phyloP scores from a whole-genome alignment of 345 rosid genomes.

The Ailanthus altissimus region DNA sequence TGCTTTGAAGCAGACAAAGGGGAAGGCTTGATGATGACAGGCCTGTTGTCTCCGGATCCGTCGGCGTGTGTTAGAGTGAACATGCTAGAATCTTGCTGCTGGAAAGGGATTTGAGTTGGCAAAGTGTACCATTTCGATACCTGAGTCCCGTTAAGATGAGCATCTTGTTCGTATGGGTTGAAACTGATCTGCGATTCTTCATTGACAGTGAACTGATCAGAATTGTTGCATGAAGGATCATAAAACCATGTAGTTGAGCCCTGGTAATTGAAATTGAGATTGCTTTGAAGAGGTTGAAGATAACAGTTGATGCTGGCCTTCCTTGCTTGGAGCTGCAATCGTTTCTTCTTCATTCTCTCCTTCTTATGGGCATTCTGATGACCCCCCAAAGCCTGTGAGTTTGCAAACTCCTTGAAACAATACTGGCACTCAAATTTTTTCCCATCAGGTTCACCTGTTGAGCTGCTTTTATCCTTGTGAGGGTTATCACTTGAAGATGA shows the following conservation, averaged over 20 bases:
- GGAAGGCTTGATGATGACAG: conserved; percentile 39
- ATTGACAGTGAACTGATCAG: conserved; percentile 35
- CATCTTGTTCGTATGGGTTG: conserved; percentile 36
- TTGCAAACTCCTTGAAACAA: conserved; percentile 83
- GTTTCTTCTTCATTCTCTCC: conserved; percentile 88
- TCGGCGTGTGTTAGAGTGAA: conserved; percentile 40
- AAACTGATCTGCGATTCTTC: conserved; percentile 77
- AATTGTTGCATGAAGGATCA: conserved; percentile 37
- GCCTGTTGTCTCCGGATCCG: conserved; percentile 35
- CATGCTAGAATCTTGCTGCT: conserved; percentile 31
- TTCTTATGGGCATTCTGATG: conserved; percentile 99
- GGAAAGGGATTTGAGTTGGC: conserved; percentile 33
- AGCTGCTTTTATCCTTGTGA: conserved; percentile 21
- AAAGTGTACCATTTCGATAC: conserved; percentile 24
- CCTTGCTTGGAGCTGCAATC: conserved; percentile 88
- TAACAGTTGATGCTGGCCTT: conserved; percentile 68
- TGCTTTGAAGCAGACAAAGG: conserved; percentile 47
- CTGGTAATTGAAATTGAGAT: conserved; percentile 24
- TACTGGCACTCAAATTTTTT: conserved; percentile 89
- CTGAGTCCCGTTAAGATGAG: conserved; percentile 22
- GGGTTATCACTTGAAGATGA: conserved; percentile 29
- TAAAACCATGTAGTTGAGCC: conserved; percentile 44
- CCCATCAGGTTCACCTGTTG: conserved; percentile 18
- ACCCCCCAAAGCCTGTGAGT: conserved; percentile 96
- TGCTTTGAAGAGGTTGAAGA: conserved; percentile 57